Base-by-base conservation (phyloP, 306 rosid genomes). In the Vachellia pachyceras region DNA sequence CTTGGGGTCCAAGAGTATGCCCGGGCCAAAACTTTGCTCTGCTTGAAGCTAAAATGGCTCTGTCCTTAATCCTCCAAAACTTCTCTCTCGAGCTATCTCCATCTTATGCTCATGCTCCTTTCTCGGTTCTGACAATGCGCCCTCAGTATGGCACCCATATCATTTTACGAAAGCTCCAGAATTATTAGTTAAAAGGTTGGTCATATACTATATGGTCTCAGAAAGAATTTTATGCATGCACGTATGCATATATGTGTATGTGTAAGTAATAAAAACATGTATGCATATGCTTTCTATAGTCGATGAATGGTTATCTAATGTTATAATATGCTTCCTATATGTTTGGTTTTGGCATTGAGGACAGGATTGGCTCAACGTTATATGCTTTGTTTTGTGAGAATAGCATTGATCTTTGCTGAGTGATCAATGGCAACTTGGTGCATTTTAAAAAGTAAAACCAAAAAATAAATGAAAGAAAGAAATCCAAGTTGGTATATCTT, bases 11-110 rank as follows among this genome's bases (percentile, higher is more conserved):
- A 3, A 20, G 75, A 10, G 66, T 36, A 1, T 77, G 85, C 47
- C 75, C 76, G 5, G 88, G 85, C 2, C 84, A 81, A 69, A 85
- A 78, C 74, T 73, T 42, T 72, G 40, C 63, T 20, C 12, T 63
- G 75, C 47, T 72, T 0, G 87, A 88, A 68, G 86, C 83, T 3
- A 88, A 88, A 73, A 57, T 85, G 68, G 83, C 81, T 2, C 7
- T 85, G 73, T 73, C 79, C 0, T 76, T 82, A 79, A 84, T 87
- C 47, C 42, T 87, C 15, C 85, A 82, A 9, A 36, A 52, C n/a
- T 87, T 79, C 8, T 65, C 84, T 1, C 84, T 82, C 22, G 71
- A 64, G 64, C 84, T 84, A 45, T 87, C 86, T 0, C 79, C 86
- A 6, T 73, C 83, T 7, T 87, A 87, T 49, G 52, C 76, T 72